Evolutionary conservation across 2,329 filamentous ascomycete species (phyloP).

Genomic region (Colletotrichum tanaceti): DNA sequence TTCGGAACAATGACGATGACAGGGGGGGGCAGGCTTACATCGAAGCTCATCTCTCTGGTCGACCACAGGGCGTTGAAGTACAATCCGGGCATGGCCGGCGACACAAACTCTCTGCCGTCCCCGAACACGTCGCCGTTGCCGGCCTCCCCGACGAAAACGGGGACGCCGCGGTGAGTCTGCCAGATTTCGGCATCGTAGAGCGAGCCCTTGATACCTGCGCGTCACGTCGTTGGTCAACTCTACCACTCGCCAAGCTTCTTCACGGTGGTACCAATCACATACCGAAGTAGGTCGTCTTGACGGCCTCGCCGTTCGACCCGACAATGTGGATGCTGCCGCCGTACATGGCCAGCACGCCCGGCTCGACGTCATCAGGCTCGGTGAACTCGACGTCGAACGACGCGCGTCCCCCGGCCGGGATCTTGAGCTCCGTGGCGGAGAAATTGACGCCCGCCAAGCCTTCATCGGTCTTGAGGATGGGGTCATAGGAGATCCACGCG

Average conservation of each 20-base stretch:
- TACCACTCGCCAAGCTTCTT: too few species aligned
- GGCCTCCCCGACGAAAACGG: too few species aligned
- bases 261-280: neutral
- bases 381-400: slow-evolving; percentile 59
- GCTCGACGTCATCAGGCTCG: slow-evolving; percentile 42
- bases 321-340: slow-evolving; percentile 45
- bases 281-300: slow-evolving; percentile 44
- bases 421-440: slow-evolving; percentile 55
- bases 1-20: too few species aligned
- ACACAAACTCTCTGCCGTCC: neutral
- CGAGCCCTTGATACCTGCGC: too few species aligned
- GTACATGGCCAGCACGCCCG: slow-evolving; percentile 43
- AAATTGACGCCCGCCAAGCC: slow-evolving; percentile 57
- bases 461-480: slow-evolving; percentile 45
- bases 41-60: slow-evolving; percentile 55
- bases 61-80: slow-evolving; percentile 48
- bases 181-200: too few species aligned
- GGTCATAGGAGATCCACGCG: slow-evolving; percentile 54
- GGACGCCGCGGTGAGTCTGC: too few species aligned
- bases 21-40: slow-evolving; percentile 2
- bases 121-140: slow-evolving; percentile 48
- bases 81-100: neutral
- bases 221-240: too few species aligned
- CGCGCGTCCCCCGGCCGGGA: slow-evolving; percentile 54
- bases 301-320: slow-evolving; percentile 43